Percentiles rank a stretch among this genome's conserved stretches.
Evolutionary conservation across 257 asterid genomes (phyloP).

Genomic region (Ilex asprella): DNA sequence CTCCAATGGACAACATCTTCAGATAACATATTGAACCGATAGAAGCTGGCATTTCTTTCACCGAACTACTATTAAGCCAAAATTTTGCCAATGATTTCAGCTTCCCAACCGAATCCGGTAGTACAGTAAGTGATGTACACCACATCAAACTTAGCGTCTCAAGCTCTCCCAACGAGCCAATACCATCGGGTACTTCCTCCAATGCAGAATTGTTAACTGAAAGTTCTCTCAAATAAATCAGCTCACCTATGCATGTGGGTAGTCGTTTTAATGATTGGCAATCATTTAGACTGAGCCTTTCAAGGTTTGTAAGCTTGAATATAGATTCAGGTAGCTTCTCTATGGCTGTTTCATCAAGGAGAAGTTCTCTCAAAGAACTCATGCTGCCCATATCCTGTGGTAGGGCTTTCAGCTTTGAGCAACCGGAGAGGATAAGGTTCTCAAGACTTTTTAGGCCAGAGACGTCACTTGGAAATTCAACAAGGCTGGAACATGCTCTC

Average conservation of each 20-base stretch:
- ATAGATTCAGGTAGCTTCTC: slow-evolving; percentile 15
- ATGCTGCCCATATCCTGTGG: slow-evolving; percentile 21
- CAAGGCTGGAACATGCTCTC: slow-evolving; percentile 15
- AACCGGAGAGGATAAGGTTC: slow-evolving; percentile 29
- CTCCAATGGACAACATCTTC: slow-evolving; percentile 13
- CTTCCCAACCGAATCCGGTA: slow-evolving; percentile 26
- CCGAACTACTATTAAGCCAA: slow-evolving; percentile 10
- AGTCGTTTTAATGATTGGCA: slow-evolving; percentile 16
- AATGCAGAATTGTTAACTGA: slow-evolving; percentile 16
- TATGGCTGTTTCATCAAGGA: slow-evolving; percentile 15
- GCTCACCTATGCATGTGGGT: slow-evolving; percentile 23
- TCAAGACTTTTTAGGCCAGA: slow-evolving; percentile 29
- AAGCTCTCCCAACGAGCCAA: slow-evolving; percentile 17
- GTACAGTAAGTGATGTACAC: slow-evolving; percentile 12
- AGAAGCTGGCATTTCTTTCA: slow-evolving; percentile 17
- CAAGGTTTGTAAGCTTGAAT: slow-evolving; percentile 20
- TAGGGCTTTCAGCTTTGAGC: slow-evolving; percentile 17
- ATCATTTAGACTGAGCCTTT: slow-evolving; percentile 16
- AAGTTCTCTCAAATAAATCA: slow-evolving; percentile 18
- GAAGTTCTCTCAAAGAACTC: slow-evolving; percentile 24
- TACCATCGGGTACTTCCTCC: slow-evolving; percentile 19
- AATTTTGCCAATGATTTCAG: slow-evolving; percentile 23
- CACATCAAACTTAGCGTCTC: slow-evolving; percentile 18
- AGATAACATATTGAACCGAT: slow-evolving; percentile 23
- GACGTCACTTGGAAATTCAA: slow-evolving; percentile 22